Conservation (phyloP, 768 basidiomycete genomes). For the Suillus americanus region DNA sequence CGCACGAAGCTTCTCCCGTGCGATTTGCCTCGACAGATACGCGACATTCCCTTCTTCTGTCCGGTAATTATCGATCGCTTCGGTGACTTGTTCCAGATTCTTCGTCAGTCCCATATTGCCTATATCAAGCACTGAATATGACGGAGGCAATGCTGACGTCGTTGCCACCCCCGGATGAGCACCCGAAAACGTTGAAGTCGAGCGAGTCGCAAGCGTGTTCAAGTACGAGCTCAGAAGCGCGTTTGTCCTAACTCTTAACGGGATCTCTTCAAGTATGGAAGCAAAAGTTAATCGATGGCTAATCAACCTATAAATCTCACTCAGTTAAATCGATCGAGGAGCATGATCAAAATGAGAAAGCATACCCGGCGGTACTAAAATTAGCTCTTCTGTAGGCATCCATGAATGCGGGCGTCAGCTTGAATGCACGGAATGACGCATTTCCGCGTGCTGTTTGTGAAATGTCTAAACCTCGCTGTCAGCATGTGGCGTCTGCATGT, state of each 20-base stretch:
- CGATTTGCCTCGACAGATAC: slow-evolving; percentile 85
- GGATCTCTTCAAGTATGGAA: slow-evolving; percentile 82
- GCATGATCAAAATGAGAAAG: slow-evolving; percentile 5
- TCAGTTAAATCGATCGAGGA: slow-evolving; percentile 7
- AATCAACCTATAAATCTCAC: slow-evolving; percentile 55
- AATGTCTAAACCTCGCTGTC: slow-evolving; percentile 51
- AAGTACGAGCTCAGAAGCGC: slow-evolving; percentile 80
- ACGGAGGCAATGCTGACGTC: slow-evolving; percentile 49
- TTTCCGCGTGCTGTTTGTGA: slow-evolving; percentile 80
- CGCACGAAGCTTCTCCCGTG: slow-evolving; percentile 76
- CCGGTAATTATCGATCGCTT: slow-evolving; percentile 81
- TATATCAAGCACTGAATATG: slow-evolving; percentile 70
- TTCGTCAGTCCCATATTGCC: slow-evolving; percentile 67
- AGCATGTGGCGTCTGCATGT: slow-evolving; percentile 2
- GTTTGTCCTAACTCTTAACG: slow-evolving; percentile 82
- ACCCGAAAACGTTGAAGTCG: slow-evolving; percentile 37
- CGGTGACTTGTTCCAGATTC: slow-evolving; percentile 82
- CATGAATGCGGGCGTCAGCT: slow-evolving; percentile 76
- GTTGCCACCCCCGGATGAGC: slow-evolving; percentile 38
- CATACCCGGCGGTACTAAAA: slow-evolving; percentile 84
- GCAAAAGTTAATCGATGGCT: slow-evolving; percentile 83
- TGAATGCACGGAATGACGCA: slow-evolving; percentile 87
- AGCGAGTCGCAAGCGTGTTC: slow-evolving; percentile 53
- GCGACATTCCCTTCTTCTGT: slow-evolving; percentile 93
- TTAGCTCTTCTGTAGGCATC: slow-evolving; percentile 80